Evolutionary conservation across 2,329 filamentous ascomycete genomes (phyloP).

Genomic region (Didymellaceae sp.): DNA sequence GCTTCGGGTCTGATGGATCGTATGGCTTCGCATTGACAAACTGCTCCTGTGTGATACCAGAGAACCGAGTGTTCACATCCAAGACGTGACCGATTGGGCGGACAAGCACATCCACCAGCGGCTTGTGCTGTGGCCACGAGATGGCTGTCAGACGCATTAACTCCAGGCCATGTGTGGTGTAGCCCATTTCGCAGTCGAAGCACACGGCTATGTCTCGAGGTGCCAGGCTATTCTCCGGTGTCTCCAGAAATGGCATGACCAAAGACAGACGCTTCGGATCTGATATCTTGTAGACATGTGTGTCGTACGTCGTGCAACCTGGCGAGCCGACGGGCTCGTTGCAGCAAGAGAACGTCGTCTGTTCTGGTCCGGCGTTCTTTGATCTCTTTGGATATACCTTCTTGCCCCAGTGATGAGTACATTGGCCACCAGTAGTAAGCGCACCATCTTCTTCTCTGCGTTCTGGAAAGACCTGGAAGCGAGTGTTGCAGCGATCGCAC

Average conservation of each 20-base stretch:
- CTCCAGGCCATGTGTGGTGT: conserved; percentile 86
- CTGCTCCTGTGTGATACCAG: conserved; percentile 81
- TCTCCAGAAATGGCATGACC: conserved; percentile 79
- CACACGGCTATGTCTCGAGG: conserved; percentile 67
- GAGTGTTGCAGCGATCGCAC: conserved; percentile 83
- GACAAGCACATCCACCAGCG: conserved; percentile 83
- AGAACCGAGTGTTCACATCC: conserved; percentile 91
- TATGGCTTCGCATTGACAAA: conserved; percentile 66
- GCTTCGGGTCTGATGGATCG: conserved; percentile 33
- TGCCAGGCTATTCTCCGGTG: conserved; percentile 67
- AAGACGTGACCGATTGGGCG: conserved; percentile 82
- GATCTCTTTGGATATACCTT: conserved; percentile 60
- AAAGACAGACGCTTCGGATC: conserved; percentile 78
- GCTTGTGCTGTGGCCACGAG: conserved; percentile 79
- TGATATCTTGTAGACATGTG: conserved; percentile 87
- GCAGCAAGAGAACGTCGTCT: conserved; percentile 79
- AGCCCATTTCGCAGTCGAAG: conserved; percentile 98
- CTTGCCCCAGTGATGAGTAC: conserved; percentile 82
- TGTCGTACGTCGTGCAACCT: conserved; percentile 74
- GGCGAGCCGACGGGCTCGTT: conserved; percentile 74
- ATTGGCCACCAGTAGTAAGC: conserved; percentile 77
- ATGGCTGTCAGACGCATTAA: conserved; percentile 88
- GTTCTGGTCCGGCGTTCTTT: conserved; percentile 59
- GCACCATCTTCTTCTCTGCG: conserved; percentile 77
- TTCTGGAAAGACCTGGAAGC: conserved; percentile 92